Evolutionary conservation across 768 basidiomycete species (phyloP), one percentile per base, ranked within the genome.

Genomic region (Dacryopinax spathularia): DNA sequence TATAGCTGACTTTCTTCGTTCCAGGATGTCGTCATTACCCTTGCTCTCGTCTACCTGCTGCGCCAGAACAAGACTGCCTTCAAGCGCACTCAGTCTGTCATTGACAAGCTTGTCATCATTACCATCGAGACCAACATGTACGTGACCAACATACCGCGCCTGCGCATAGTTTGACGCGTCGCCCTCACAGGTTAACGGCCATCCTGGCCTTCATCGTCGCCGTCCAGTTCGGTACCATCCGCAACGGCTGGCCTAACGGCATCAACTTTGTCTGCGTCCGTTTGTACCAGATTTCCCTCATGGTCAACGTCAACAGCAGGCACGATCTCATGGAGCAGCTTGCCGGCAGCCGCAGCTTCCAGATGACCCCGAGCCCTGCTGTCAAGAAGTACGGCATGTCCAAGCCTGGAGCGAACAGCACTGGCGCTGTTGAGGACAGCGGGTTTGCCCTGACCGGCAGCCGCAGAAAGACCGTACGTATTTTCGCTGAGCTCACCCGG

Each of bases 291-390:
- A 56, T 56, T 29, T 56, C 48, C 48, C 48, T 56, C 48, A 56
- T 56, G 48, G 48, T 56, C 25, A 56, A 56, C 48, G 48, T 56
- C 48, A 56, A 56, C 48, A 56, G 48, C 48, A 56, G 48, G 48
- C 48, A 56, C 48, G 48, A 56, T 20, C 48, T 56, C 48, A 56
- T 56, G 48, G 48, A 56, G 48, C 48, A 56, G 48, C 48, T 56
- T 29, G 48, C 48, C 48, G 48, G 48, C 48, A 56, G 48, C 48
- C 48, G 48, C 48, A 56, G 48, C 48, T 56, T 56, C 48, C 48
- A 56, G 29, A 56, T 56, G 48, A 56, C 48, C 22, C 48, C 48
- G 9, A 56, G 48, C 48, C 48, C 48, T 29, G 48, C 48, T 22
- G 48, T 56, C 25, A 56, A 56, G 48, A 56, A 56, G 48, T 56